phyloP scores from a whole-genome alignment of 805 yeast species.

The Wilhelminamyces savonicus region DNA sequence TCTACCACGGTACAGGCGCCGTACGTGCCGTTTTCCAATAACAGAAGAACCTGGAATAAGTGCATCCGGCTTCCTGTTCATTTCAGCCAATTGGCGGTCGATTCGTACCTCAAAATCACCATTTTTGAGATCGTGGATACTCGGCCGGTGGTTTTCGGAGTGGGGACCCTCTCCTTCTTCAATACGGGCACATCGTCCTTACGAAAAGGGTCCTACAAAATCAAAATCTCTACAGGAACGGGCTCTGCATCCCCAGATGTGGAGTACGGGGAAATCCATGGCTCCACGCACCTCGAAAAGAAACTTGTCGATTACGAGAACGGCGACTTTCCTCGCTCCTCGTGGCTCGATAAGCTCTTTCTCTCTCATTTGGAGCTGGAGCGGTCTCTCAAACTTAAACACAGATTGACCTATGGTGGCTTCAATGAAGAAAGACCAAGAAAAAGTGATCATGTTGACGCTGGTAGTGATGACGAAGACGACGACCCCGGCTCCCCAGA shows the following conservation, averaged over 20 bases:
- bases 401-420: conserved; percentile 1
- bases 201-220: conserved; percentile 64
- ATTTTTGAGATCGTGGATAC: conserved; percentile 66
- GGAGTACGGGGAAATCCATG: conserved; percentile 13
- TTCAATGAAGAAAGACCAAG: not conserved
- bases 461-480: conserved; percentile 1
- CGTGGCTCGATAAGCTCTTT: conserved; percentile 72
- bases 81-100: conserved; percentile 63
- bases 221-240: conserved; percentile 8
- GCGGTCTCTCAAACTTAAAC: conserved; percentile 5
- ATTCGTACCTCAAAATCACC: conserved; percentile 52
- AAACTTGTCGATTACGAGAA: conserved; percentile 57
- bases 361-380: conserved; percentile 46
- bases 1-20: conserved; percentile 30
- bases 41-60: conserved; percentile 56
- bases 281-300: conserved; percentile 36
- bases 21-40: conserved; percentile 25
- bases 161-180: conserved; percentile 55
- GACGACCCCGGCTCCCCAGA: conserved; percentile 3
- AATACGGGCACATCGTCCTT: conserved; percentile 47
- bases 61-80: conserved; percentile 70
- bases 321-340: conserved; percentile 54
- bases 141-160: conserved; percentile 48
- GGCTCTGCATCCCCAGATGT: conserved; percentile 3
- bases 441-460: not conserved